Conservation (phyloP, 176 grass and related monocot genomes). For the Zea mays region DNA sequence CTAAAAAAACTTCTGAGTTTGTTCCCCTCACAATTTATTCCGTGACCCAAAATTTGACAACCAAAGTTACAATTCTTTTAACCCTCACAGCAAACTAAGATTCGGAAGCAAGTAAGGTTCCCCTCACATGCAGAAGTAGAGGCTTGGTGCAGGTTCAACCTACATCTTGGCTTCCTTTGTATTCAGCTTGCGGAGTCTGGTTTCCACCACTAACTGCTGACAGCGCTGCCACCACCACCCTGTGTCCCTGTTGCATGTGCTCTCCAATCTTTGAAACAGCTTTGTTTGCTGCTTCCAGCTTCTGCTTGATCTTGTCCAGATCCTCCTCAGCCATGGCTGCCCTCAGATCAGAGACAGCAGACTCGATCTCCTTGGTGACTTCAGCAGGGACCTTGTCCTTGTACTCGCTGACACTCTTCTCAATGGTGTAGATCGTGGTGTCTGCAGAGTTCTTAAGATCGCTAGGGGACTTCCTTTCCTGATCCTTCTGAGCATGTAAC, state of each 20-base stretch:
- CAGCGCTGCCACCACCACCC: conserved; percentile 30
- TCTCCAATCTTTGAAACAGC: conserved; percentile 91
- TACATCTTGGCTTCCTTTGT: conserved; percentile 73
- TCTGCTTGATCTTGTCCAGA: conserved; percentile 93
- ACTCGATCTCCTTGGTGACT: conserved; percentile 63
- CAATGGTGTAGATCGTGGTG: conserved; percentile 87
- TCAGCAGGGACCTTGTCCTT: conserved; percentile 85
- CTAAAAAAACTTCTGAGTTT: too few relatives aligned
- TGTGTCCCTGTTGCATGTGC: conserved; percentile 78
- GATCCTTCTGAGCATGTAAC: conserved; percentile 81
- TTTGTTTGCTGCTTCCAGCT: conserved; percentile 89
- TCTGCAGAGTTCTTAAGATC: conserved; percentile 87
- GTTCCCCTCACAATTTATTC: conserved; percentile 39
- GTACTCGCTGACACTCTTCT: conserved; percentile 92
- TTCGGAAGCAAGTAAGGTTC: conserved; percentile 11
- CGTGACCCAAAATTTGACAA: background rate
- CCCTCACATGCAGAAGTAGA: conserved; percentile 41
- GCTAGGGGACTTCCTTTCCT: conserved; percentile 82
- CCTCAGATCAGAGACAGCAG: conserved; percentile 77
- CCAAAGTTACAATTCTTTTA: conserved; percentile 17
- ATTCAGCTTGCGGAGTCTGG: conserved; percentile 85
- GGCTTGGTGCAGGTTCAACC: conserved; percentile 16
- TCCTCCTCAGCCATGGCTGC: conserved; percentile 66
- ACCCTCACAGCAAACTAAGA: conserved; percentile 18
- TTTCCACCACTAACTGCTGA: conserved; percentile 41